A percentile compares a stretch with the other conserved stretches of the same genome.
Conservation (phyloP, 2,329 filamentous ascomycete species). For the Dactylellina parvicollis region DNA sequence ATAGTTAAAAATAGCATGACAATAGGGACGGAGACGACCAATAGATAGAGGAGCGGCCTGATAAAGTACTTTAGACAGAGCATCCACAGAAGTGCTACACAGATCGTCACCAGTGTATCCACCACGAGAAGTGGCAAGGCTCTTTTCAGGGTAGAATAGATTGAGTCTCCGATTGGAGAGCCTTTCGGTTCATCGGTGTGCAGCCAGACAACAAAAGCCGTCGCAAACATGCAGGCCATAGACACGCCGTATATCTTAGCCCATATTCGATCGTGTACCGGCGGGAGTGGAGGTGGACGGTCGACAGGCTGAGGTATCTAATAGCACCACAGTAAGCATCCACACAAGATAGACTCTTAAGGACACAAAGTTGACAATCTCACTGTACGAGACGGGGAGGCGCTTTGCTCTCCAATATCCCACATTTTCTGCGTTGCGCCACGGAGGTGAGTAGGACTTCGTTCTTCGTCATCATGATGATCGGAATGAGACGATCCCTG, state of each 20-base stretch:
- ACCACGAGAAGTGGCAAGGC: constrained; percentile 90
- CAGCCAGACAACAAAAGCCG: constrained; percentile 87
- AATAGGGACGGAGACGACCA: constrained; percentile 84
- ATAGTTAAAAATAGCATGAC: constrained; percentile 89
- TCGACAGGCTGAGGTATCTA: constrained; percentile 58
- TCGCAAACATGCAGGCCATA: constrained; percentile 83
- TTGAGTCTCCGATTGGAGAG: constrained; percentile 85
- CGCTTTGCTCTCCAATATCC: constrained; percentile 66
- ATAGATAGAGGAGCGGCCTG: constrained; percentile 79
- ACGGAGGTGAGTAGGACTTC: neutral
- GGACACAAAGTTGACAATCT: constrained; percentile 34
- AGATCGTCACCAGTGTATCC: constrained; percentile 87
- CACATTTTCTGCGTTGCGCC: constrained; percentile 83
- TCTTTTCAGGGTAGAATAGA: constrained; percentile 86
- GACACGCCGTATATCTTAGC: constrained; percentile 88
- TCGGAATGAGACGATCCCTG: constrained; percentile 71
- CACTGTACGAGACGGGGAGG: constrained; percentile 71
- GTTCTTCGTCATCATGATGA: neutral
- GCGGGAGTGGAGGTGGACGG: constrained; percentile 68
- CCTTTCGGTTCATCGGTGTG: constrained; percentile 77
- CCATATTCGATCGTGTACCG: constrained; percentile 89
- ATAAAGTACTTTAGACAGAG: constrained; percentile 88
- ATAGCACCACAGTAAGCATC: constrained; percentile 16
- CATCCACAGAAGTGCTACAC: constrained; percentile 90
- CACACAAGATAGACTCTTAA: neutral